Evolutionary conservation across 2,329 filamentous ascomycete species (phyloP).

Genomic region (Coniochaeta hoffmannii): DNA sequence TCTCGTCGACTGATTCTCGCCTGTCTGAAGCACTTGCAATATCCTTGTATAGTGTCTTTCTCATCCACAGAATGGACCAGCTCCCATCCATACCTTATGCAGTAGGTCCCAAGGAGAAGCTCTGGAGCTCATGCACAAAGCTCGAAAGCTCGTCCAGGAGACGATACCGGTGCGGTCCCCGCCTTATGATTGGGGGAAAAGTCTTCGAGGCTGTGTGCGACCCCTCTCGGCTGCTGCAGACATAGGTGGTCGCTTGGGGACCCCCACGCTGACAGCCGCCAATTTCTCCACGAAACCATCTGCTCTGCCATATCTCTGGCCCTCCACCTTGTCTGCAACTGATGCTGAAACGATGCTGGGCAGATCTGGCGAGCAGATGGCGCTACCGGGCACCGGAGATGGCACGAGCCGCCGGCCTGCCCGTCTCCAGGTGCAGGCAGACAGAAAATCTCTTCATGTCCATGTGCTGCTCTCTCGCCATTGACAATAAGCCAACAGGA

Average conservation of each 20-base stretch:
- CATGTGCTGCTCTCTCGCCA: not conserved
- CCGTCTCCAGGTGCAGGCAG: not conserved
- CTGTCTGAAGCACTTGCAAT: not conserved
- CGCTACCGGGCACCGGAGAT: not conserved
- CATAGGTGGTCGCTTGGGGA: not conserved
- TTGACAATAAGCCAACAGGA: not conserved
- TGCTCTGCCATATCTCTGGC: not conserved
- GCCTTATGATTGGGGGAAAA: not conserved
- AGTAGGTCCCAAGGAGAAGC: not conserved
- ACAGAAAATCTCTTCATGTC: not conserved
- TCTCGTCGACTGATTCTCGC: not conserved
- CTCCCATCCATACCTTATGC: not conserved
- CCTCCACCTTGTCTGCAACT: not conserved
- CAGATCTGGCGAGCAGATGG: slow-evolving; percentile 1
- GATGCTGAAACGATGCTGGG: not conserved
- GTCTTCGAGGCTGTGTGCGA: not conserved
- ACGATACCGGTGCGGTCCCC: not conserved
- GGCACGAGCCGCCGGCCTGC: slow-evolving; percentile 1
- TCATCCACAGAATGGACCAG: not conserved
- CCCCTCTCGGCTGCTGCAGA: not conserved
- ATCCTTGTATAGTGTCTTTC: not conserved
- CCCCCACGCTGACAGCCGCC: slow-evolving; percentile 2
- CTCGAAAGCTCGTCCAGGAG: not conserved
- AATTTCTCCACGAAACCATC: slow-evolving; percentile 3
- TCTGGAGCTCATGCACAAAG: not conserved